Percentiles rank a stretch among this genome's conserved stretches.
These are phyloP conservation scores for Colletotrichum noveboracense DNA, from an alignment of 2,329 filamentous ascomycete genomes.

Conservation along the genomic window DNA sequence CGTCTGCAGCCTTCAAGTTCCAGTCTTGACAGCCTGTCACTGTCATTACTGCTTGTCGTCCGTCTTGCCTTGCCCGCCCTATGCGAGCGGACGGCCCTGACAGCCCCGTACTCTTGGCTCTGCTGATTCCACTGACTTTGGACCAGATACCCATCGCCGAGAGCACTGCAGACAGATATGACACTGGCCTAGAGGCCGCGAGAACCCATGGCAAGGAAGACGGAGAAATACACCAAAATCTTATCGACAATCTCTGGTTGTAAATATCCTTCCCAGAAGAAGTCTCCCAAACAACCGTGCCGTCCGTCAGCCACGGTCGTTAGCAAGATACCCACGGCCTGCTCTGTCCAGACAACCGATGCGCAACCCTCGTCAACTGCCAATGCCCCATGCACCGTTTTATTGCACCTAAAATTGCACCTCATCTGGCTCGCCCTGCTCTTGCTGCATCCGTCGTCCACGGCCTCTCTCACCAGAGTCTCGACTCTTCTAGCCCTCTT, in stretches of 20 bases:
- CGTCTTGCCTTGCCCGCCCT: not conserved
- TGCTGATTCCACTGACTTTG: not conserved
- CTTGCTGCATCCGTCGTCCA: not conserved
- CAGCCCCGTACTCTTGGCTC: not conserved
- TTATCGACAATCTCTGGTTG: not conserved
- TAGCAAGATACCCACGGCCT: not conserved
- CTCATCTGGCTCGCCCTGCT: slow-evolving; percentile 13
- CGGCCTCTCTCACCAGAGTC: slow-evolving; percentile 4
- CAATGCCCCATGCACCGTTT: slow-evolving; percentile 12
- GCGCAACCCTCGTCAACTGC: slow-evolving; percentile 1
- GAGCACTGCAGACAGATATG: not conserved
- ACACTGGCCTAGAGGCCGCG: not conserved
- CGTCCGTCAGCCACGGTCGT: not conserved
- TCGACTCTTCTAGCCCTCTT: slow-evolving; percentile 13
- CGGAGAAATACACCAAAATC: not conserved
- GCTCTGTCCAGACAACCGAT: not conserved
- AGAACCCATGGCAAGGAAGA: not conserved
- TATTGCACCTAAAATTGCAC: slow-evolving; percentile 17
- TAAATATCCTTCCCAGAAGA: not conserved
- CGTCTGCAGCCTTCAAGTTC: not conserved
- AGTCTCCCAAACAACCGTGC: not conserved
- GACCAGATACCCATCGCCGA: not conserved
- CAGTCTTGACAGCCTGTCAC: not conserved
- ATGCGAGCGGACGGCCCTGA: not conserved
- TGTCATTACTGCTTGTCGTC: not conserved